phyloP scores from a whole-genome alignment of 2,329 filamentous ascomycete species.

The Claviceps citrina region DNA sequence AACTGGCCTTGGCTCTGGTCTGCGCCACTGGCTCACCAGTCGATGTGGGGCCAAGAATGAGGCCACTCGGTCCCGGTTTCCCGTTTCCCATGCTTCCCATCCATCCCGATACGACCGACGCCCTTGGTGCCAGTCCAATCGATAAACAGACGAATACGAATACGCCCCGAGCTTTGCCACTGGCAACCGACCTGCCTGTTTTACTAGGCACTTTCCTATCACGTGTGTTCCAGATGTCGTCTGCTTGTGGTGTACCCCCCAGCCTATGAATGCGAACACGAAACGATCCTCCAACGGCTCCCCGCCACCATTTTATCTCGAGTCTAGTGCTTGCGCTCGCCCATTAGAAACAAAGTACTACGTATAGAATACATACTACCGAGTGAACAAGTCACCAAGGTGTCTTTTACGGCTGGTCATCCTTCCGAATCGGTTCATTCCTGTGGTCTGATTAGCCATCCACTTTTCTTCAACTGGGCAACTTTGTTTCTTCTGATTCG shows the following conservation, averaged over 20 bases:
- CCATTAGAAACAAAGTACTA: too few species aligned
- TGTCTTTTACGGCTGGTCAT: conserved; percentile 6
- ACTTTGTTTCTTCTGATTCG: conserved; percentile 3
- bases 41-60: conserved; percentile 20
- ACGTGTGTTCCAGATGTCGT: too few species aligned
- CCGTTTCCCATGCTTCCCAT: conserved; percentile 11
- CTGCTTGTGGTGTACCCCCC: too few species aligned
- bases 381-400: conserved; percentile 1
- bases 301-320: conserved; percentile 1
- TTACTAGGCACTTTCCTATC: too few species aligned
- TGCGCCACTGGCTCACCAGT: too few species aligned
- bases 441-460: conserved; percentile 12
- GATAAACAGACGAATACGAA: conserved; percentile 4
- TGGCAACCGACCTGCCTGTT: background rate
- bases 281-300: conserved; percentile 1
- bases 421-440: conserved; percentile 6
- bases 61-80: conserved; percentile 16
- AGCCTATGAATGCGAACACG: conserved; percentile 8
- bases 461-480: conserved; percentile 1
- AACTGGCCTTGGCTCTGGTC: too few species aligned
- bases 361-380: too few species aligned
- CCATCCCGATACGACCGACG: background rate
- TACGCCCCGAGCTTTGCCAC: background rate
- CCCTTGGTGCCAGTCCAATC: background rate
- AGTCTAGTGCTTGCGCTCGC: background rate